phyloP scores from a whole-genome alignment of 352 stramenopile species.

The Globisporangium megalacanthum region DNA sequence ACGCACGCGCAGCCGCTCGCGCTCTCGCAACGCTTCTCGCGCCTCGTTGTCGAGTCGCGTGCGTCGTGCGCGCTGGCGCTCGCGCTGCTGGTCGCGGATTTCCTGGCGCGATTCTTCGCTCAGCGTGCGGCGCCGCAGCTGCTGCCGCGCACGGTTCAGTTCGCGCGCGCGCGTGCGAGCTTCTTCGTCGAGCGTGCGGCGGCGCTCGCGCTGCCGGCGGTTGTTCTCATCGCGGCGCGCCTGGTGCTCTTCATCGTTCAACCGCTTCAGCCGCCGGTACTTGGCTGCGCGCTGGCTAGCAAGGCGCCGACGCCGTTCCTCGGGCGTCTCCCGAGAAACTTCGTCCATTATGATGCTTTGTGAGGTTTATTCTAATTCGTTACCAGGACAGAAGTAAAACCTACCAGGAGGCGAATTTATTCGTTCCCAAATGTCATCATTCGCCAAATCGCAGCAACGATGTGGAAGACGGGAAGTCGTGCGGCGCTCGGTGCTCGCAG shows the following conservation, averaged over 20 bases:
- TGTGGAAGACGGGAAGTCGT: too few species aligned
- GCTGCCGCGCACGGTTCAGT: slow-evolving; percentile 59
- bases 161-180: slow-evolving; percentile 32
- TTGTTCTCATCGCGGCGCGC: slow-evolving; percentile 40
- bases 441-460: too few species aligned
- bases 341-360: neutral
- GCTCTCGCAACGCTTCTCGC: slow-evolving; percentile 32
- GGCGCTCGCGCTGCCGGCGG: slow-evolving; percentile 37
- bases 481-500: too few species aligned
- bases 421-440: too few species aligned
- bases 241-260: slow-evolving; percentile 10
- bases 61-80: slow-evolving; percentile 36
- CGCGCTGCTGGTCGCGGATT: slow-evolving; percentile 36
- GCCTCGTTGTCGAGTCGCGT: slow-evolving; percentile 35
- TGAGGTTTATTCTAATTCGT: too few species aligned
- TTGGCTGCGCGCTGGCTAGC: slow-evolving; percentile 62
- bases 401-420: too few species aligned
- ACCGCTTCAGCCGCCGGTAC: slow-evolving; percentile 44
- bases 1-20: slow-evolving; percentile 43
- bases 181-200: slow-evolving; percentile 34
- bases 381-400: too few species aligned
- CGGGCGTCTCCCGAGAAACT: slow-evolving; percentile 33
- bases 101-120: slow-evolving; percentile 29
- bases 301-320: slow-evolving; percentile 43
- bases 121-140: slow-evolving; percentile 38